Base-by-base conservation (phyloP, 805 yeast species). In the Pichia manshurica region DNA sequence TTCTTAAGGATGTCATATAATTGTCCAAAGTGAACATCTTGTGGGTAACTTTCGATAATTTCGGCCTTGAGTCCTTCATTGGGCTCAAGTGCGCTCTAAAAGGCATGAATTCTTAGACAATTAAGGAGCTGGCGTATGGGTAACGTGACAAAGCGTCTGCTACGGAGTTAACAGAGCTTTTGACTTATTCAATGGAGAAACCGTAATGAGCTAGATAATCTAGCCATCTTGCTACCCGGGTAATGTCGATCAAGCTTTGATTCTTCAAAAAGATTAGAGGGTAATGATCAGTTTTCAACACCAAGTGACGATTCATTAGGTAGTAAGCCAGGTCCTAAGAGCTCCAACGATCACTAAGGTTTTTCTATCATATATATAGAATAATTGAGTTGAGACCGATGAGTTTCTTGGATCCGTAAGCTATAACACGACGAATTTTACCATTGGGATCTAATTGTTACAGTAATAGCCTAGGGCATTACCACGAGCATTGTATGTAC, bases 121-220 rank as follows among this genome's bases (percentile, higher is more conserved):
- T n/a, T n/a, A n/a, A n/a, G n/a, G n/a, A n/a, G n/a, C n/a, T n/a
- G n/a, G n/a, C n/a, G n/a, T n/a, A 4, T 9, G 46, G 46, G 38
- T 44, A 35, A 21, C 42, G 12, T 17, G 42, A 29, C 13, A 44
- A n/a, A 8, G 48, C 48, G 15, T 48, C 51, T 4, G 46, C 45
- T 17, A 42, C 42, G 3, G 45, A 40, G 12, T 47, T 43, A 13
- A 20, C 13, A 13, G 23, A 16, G 6, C 50, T 44, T 16, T 9
- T 20, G 1, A 37, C 20, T 29, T 47, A 47, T 25, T 33, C 12
- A 13, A 45, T 41, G 1, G 36, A 36, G 15, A 48, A 45, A n/a
- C 45, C 49, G 34, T 23, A 48, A 17, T 41, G 32, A 4, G 33
- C 10, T 5, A 48, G 29, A 17, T 13, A 41, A 25, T 48, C 51